Percentiles rank a stretch among this genome's conserved stretches.
Evolutionary conservation across 306 rosid species (phyloP).

Genomic region (Vigna trinervia): DNA sequence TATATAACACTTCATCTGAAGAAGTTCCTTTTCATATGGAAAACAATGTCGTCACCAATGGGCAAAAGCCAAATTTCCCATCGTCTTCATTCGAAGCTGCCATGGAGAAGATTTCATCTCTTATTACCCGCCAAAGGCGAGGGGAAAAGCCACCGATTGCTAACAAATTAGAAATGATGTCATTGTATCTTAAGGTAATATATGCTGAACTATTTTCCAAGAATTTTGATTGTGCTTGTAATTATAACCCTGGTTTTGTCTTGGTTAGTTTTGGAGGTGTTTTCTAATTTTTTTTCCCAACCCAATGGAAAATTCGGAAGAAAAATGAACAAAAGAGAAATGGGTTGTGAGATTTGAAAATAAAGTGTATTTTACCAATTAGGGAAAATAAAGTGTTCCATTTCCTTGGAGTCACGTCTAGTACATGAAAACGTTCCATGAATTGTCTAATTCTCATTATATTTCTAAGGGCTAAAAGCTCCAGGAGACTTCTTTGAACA

Average conservation of each 20-base stretch:
- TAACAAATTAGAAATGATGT: conserved; percentile 61
- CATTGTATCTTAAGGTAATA: conserved; percentile 66
- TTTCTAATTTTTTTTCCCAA: conserved; percentile 1
- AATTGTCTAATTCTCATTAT: conserved; percentile 25
- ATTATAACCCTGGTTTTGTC: conserved; percentile 2
- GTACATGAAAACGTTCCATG: conserved; percentile 32
- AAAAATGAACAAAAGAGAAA: not conserved
- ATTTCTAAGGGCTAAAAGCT: conserved; percentile 6
- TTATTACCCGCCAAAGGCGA: conserved; percentile 64
- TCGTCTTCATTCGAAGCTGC: conserved; percentile 62
- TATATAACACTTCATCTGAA: conserved; percentile 47
- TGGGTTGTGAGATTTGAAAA: not conserved
- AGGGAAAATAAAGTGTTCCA: conserved; percentile 22
- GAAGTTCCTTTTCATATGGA: conserved; percentile 42
- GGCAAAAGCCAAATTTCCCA: conserved; percentile 39
- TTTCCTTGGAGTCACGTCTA: conserved; percentile 21
- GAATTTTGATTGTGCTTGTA: conserved; percentile 22
- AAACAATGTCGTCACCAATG: conserved; percentile 48
- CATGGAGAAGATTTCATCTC: conserved; percentile 82
- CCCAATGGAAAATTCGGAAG: not conserved
- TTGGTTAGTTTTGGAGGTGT: conserved; percentile 7
- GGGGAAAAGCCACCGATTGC: conserved; percentile 54
- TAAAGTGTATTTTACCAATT: not conserved
- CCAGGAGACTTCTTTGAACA: conserved; percentile 20
- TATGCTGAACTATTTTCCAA: not conserved